A percentile compares a stretch with the other conserved stretches of the same genome.
Conservation (phyloP, 2,329 filamentous ascomycete species). For the Calonectria leucothoes region DNA sequence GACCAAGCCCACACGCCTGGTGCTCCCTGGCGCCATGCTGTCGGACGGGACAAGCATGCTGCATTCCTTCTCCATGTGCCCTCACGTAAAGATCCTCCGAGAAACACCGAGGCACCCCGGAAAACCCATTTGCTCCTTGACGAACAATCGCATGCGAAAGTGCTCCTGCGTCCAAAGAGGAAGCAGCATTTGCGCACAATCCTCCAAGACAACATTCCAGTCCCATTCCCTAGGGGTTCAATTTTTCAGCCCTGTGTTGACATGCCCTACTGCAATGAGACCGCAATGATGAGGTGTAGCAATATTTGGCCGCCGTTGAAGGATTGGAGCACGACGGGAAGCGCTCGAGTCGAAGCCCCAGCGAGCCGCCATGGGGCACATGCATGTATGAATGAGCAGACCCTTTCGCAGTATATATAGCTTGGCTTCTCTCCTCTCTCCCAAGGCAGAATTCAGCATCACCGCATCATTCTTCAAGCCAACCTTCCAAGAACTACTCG, state of each 20-base stretch:
- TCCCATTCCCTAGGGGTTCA: background rate
- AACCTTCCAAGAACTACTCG: background rate
- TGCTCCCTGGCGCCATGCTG: no score
- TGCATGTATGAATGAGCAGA: background rate
- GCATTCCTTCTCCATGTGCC: no score
- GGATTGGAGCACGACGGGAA: background rate
- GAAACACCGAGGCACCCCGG: background rate
- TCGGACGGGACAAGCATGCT: background rate
- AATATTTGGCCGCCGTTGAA: background rate
- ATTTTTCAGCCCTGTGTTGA: background rate
- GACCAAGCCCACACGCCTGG: background rate
- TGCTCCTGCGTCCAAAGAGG: background rate
- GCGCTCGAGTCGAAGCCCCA: no score
- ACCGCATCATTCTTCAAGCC: background rate
- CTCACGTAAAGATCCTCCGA: background rate
- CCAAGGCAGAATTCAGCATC: background rate
- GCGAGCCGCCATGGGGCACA: background rate
- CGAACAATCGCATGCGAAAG: background rate
- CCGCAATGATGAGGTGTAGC: background rate
- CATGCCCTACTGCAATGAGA: background rate
- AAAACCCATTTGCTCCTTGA: background rate
- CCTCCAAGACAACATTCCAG: background rate
- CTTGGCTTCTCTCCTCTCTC: background rate
- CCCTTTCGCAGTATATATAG: background rate
- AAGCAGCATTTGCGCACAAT: no score